Conservation (phyloP, 768 basidiomycete species). For the Trametes cubensis region DNA sequence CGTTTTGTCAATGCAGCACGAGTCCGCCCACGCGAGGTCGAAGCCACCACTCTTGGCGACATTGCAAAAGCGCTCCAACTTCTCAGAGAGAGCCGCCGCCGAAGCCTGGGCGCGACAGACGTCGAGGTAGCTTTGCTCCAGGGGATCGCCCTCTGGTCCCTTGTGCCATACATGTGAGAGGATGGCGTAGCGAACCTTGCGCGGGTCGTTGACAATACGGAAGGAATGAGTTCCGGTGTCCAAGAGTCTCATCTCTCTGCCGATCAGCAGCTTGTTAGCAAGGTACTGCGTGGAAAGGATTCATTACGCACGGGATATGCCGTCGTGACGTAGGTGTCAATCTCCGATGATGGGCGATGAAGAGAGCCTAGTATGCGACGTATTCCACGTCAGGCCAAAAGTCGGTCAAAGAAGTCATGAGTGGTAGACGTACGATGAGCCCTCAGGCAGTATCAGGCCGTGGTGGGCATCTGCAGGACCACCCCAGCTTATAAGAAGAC, state of each 20-base stretch:
- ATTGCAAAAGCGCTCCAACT: conserved; percentile 13
- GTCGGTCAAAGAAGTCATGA: too few species aligned
- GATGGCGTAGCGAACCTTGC: conserved; percentile 14
- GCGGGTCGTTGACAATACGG: conserved; percentile 10
- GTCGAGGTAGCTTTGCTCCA: conserved; percentile 12
- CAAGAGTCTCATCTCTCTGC: conserved; percentile 6
- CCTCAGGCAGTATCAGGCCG: too few species aligned
- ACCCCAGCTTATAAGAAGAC: too few species aligned
- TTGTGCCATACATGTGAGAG: conserved; percentile 19
- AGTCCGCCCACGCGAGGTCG: conserved; percentile 14
- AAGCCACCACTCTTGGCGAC: conserved; percentile 2
- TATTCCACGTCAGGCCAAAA: too few species aligned
- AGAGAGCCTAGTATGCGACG: too few species aligned
- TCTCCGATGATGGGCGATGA: too few species aligned
- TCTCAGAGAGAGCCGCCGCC: background rate
- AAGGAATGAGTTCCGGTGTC: conserved; percentile 11
- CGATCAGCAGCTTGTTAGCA: too few species aligned
- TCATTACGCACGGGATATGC: too few species aligned
- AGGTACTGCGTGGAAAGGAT: too few species aligned
- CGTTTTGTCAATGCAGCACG: conserved; percentile 17
- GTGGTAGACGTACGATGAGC: too few species aligned
- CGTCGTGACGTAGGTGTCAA: too few species aligned
- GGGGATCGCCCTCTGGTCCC: background rate
- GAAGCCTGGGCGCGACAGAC: background rate
- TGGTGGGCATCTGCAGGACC: too few species aligned